Conservation (phyloP, 192 early-diverging fungal species). For the Diversispora eburnea region DNA sequence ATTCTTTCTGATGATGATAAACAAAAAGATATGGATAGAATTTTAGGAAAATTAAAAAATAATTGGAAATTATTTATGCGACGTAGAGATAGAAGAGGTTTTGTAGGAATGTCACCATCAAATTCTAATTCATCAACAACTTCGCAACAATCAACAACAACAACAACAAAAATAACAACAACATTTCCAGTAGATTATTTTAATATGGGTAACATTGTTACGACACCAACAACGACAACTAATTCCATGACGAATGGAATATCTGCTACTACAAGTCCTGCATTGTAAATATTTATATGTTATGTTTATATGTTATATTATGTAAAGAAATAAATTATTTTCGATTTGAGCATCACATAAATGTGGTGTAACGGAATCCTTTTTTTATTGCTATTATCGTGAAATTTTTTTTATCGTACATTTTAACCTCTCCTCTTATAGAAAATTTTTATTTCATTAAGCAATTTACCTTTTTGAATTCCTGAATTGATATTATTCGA, state of each 20-base stretch:
- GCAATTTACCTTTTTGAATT: too few relatives aligned
- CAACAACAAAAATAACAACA: background rate
- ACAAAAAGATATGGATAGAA: constrained; percentile 49
- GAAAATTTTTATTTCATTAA: too few relatives aligned
- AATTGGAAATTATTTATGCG: constrained; percentile 57
- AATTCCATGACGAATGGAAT: background rate
- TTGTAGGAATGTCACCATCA: constrained; percentile 43
- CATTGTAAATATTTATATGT: background rate
- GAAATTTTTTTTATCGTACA: too few relatives aligned
- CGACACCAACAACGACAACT: too few relatives aligned
- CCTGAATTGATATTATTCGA: too few relatives aligned
- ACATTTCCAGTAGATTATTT: background rate
- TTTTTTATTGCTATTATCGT: too few relatives aligned
- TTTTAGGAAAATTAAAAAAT: constrained; percentile 47
- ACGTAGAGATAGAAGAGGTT: constrained; percentile 51
- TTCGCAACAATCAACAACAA: background rate
- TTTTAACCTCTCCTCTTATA: too few relatives aligned
- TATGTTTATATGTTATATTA: too few relatives aligned
- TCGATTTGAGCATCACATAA: too few relatives aligned
- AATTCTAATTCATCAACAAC: background rate
- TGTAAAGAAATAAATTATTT: too few relatives aligned
- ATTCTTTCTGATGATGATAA: constrained; percentile 46
- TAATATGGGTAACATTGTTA: background rate
- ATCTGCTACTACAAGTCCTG: background rate
- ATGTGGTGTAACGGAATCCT: too few relatives aligned